phyloP scores from a whole-genome alignment of 2,329 filamentous ascomycete genomes.

The Endoconidiophora polonica region DNA sequence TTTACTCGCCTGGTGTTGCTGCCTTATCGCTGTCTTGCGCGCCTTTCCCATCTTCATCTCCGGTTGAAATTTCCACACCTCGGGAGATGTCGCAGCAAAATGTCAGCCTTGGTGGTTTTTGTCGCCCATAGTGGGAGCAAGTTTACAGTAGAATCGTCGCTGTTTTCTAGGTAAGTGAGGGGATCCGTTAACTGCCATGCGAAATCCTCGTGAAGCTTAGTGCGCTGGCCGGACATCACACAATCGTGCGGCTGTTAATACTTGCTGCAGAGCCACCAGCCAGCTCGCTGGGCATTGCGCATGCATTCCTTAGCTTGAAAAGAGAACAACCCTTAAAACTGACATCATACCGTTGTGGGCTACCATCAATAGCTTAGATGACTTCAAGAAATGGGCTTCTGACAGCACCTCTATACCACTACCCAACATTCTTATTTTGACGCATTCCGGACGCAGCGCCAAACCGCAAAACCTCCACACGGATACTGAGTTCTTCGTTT shows the following conservation, averaged over 20 bases:
- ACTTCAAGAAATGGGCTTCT: constrained; percentile 67
- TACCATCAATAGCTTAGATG: constrained; percentile 48
- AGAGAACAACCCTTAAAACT: constrained; percentile 1
- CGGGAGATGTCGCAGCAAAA: constrained; percentile 11
- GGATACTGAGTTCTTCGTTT: constrained; percentile 86
- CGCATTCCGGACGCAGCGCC: constrained; percentile 65
- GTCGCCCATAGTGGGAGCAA: constrained; percentile 86
- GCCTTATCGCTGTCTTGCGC: constrained; percentile 7
- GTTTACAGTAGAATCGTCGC: constrained; percentile 59
- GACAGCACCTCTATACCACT: constrained; percentile 55
- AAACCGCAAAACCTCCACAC: constrained; percentile 63
- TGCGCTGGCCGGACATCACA: too few species aligned
- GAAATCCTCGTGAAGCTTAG: not conserved
- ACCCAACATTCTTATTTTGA: constrained; percentile 75
- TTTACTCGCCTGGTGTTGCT: not conserved
- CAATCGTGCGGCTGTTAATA: constrained; percentile 12
- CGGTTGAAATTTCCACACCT: not conserved
- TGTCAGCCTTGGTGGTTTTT: constrained; percentile 49
- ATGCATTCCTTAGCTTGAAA: constrained; percentile 5
- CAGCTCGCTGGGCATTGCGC: not conserved
- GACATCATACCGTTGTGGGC: constrained; percentile 5
- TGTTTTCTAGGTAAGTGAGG: constrained; percentile 50
- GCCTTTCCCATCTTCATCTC: not conserved
- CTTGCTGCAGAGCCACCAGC: too few species aligned
- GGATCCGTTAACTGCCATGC: too few species aligned